Percentiles rank a stretch among this genome's conserved stretches.
Conservation (phyloP, 805 yeast genomes). For the Peterozyma xylosa region DNA sequence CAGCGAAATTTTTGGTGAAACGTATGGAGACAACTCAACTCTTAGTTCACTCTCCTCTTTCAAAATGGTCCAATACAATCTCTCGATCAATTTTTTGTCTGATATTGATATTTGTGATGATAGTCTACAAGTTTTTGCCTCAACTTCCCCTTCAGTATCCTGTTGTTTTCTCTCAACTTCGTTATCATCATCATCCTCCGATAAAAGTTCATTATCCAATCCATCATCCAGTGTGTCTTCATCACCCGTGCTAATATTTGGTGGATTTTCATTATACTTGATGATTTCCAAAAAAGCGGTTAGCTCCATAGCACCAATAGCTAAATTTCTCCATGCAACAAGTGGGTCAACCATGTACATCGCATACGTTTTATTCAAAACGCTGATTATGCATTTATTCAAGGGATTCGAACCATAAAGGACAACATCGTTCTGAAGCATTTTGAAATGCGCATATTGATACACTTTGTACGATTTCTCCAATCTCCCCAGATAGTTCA, state of each 20-base stretch:
- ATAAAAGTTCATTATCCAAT: too few species aligned
- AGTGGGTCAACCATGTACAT: constrained; percentile 7
- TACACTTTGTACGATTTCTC: constrained; percentile 2
- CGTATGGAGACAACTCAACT: constrained; percentile 7
- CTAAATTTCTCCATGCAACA: constrained; percentile 4
- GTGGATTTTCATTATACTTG: background rate
- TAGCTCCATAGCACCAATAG: background rate
- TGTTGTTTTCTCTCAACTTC: too few species aligned
- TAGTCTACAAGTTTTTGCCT: too few species aligned
- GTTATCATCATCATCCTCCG: too few species aligned
- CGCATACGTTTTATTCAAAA: constrained; percentile 5
- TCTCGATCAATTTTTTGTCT: constrained; percentile 7
- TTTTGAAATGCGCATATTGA: constrained; percentile 3
- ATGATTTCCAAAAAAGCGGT: background rate
- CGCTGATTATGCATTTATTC: background rate
- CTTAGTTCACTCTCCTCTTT: constrained; percentile 8
- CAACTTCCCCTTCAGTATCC: too few species aligned
- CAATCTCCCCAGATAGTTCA: constrained; percentile 1
- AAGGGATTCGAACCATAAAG: background rate
- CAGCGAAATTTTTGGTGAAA: constrained; percentile 2
- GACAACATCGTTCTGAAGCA: background rate
- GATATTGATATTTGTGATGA: background rate
- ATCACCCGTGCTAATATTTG: too few species aligned
- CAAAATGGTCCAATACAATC: constrained; percentile 7
- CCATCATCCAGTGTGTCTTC: too few species aligned